These are phyloP conservation scores for Polygonum aviculare DNA, from an alignment of 148 eudicot genomes.

Conservation along the genomic window DNA sequence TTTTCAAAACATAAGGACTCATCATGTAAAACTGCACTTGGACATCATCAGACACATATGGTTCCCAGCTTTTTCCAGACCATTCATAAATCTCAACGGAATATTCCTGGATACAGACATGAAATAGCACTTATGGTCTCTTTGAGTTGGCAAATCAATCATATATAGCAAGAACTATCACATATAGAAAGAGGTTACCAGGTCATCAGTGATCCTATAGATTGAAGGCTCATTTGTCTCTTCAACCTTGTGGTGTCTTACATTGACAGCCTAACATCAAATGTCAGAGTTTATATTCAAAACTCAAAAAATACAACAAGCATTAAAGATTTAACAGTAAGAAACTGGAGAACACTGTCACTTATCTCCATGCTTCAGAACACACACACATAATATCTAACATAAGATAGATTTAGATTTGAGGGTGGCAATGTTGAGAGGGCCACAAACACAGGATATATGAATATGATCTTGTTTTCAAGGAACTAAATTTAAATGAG, in stretches of 20 bases:
- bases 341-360: background rate
- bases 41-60: conserved; percentile 58
- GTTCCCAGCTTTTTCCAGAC: conserved; percentile 87
- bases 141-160: background rate
- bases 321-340: background rate
- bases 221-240: conserved; percentile 68
- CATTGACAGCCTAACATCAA: conserved; percentile 53
- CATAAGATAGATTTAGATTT: background rate
- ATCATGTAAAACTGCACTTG: conserved; percentile 78
- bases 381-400: background rate
- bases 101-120: conserved; percentile 46
- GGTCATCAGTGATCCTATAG: conserved; percentile 79
- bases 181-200: conserved; percentile 35
- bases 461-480: background rate
- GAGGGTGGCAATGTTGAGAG: too few species aligned
- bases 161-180: background rate
- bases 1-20: conserved; percentile 94
- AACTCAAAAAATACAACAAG: background rate
- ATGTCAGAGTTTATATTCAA: background rate
- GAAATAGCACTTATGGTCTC: background rate
- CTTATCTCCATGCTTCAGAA: background rate
- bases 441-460: background rate
- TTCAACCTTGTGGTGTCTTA: conserved; percentile 68
- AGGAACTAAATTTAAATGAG: background rate
- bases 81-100: conserved; percentile 78